These are phyloP conservation scores for Komagataella phaffii DNA, from an alignment of 805 yeast genomes.

Conservation along the genomic window DNA sequence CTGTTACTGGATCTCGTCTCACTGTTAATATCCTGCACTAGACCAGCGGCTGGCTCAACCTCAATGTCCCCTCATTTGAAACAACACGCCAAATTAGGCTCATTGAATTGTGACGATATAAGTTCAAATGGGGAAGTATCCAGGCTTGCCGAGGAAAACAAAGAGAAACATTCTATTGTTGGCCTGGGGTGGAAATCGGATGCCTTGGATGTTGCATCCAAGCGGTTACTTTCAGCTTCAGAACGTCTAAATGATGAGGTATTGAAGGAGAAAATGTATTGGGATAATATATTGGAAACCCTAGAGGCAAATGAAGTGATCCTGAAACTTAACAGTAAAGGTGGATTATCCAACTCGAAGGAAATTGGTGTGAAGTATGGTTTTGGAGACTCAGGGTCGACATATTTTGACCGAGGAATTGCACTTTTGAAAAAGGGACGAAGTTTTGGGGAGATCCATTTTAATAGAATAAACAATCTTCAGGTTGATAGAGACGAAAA, in stretches of 20 bases:
- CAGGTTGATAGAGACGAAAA: constrained; percentile 24
- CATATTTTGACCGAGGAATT: constrained; percentile 57
- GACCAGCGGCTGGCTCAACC: constrained; percentile 77
- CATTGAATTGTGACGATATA: constrained; percentile 41
- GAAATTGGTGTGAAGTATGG: constrained; percentile 79
- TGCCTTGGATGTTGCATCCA: constrained; percentile 44
- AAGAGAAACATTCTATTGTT: constrained; percentile 15
- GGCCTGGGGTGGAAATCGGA: constrained; percentile 81
- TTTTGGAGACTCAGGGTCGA: constrained; percentile 82
- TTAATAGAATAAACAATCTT: constrained; percentile 19
- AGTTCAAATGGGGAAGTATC: constrained; percentile 10
- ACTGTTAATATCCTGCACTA: constrained; percentile 58
- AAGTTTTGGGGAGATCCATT: constrained; percentile 26
- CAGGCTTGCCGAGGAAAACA: constrained; percentile 10
- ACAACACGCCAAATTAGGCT: constrained; percentile 63
- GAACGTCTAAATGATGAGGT: constrained; percentile 39
- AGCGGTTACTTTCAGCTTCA: constrained; percentile 36
- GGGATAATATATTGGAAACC: constrained; percentile 37
- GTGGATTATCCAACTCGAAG: constrained; percentile 34
- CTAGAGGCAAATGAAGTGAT: constrained; percentile 45
- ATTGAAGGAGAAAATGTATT: constrained; percentile 48
- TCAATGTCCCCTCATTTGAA: constrained; percentile 81
- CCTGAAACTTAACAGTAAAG: constrained; percentile 50
- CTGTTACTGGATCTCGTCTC: constrained; percentile 81
- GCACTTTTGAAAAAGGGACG: constrained; percentile 49